Percentiles rank a stretch among this genome's conserved stretches.
Conservation (phyloP, 2,329 filamentous ascomycete species). For the Rosellinia necatrix region DNA sequence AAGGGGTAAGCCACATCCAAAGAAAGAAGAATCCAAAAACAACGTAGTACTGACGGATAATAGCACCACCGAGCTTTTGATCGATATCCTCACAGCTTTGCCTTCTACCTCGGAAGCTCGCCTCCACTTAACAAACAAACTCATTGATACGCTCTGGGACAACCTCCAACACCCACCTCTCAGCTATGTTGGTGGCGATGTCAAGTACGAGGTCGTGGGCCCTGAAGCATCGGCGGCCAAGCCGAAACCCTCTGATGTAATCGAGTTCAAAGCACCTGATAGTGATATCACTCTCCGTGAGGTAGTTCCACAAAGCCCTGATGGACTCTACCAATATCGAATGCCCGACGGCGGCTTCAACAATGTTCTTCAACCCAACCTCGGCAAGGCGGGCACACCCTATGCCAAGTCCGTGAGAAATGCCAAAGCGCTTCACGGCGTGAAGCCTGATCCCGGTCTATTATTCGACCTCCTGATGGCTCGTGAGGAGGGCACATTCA, state of each 20-base stretch:
- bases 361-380: constrained; percentile 65
- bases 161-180: constrained; percentile 60
- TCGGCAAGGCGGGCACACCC: constrained; percentile 68
- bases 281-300: constrained; percentile 45
- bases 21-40: not conserved
- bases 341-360: constrained; percentile 51
- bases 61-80: constrained; percentile 48
- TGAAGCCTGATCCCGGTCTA: constrained; percentile 66
- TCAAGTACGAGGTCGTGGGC: constrained; percentile 45
- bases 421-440: constrained; percentile 58
- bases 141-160: constrained; percentile 59
- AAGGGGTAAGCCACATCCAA: constrained; percentile 41
- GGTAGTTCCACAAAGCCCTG: constrained; percentile 43
- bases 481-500: constrained; percentile 54
- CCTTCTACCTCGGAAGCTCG: constrained; percentile 43
- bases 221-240: constrained; percentile 41
- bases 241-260: constrained; percentile 39
- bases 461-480: constrained; percentile 72
- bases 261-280: constrained; percentile 48
- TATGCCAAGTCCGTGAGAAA: constrained; percentile 71
- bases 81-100: constrained; percentile 46
- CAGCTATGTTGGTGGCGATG: constrained; percentile 48
- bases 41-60: constrained; percentile 23
- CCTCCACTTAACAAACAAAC: constrained; percentile 50
- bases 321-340: constrained; percentile 42